Base-by-base conservation (phyloP, 1,284 basidiomycete genomes). In the Melanopsichium pennsylvanicum region DNA sequence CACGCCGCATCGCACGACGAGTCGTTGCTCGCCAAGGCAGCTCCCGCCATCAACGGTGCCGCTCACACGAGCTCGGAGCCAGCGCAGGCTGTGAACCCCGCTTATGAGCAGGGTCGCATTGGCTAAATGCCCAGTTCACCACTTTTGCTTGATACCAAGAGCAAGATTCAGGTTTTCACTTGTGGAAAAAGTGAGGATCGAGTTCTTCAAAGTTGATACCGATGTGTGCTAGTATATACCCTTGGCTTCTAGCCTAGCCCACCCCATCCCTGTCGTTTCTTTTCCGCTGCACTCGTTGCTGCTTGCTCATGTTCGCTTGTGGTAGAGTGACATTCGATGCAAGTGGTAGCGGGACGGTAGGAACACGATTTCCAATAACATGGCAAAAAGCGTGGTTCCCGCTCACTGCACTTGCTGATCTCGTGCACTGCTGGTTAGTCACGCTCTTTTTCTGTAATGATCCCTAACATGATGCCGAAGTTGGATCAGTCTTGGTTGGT, bases 21-120 rank as follows among this genome's bases (percentile, higher is more conserved):
- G 5, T 51, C 56, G 45, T 19, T 41, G 50, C 12, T 29, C 15
- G 39, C 42, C 51, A 64, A 70, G 61, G 40, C 60, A 15, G 67
- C 63, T 5, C 63, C 63, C 15, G 63, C 63, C 5, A 67, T 67
- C 64, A 58, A 58, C 58, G 58, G 58, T n/a, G 64, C 64, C 43
- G 51, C 52, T n/a, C 52, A 60, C 48, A 61, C 18, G 38, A 10
- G 19, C 12, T 27, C 34, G 13, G 48, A 51, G 52, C 48, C 44
- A 8, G 48, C 27, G 3, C 68, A 70, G 47, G 61, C 68, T 26
- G 51, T 70, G 29, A 70, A 70, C 62, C 55, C 62, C 5, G 58
- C 68, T 5, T 66, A 26, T 55, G 39, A 62, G 50, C 41, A 46
- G 23, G 51, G 51, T 31, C 38, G 37, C 48, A 70, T 66, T 39